Conservation (phyloP, 2,329 filamentous ascomycete species). For the Ophiobolus disseminans region DNA sequence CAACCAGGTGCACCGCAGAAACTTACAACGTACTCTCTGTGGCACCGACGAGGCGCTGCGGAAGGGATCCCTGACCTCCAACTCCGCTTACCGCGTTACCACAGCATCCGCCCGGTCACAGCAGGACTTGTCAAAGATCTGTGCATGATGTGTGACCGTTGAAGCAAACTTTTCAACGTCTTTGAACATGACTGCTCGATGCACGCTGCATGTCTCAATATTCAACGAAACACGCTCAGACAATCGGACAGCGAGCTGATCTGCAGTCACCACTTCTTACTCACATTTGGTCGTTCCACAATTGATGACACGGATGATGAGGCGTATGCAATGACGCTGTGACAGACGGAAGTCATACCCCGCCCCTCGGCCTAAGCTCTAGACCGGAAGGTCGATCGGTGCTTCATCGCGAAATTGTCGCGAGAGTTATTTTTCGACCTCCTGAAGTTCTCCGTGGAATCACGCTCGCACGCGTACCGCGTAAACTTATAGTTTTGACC, state of each 20-base stretch:
- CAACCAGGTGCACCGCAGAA: conserved; percentile 18
- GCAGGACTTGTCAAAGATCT: conserved; percentile 36
- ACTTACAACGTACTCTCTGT: conserved; percentile 19
- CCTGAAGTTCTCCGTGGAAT: conserved; percentile 6
- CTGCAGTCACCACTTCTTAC: conserved; percentile 19
- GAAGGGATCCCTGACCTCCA: conserved; percentile 25
- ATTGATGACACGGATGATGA: conserved; percentile 26
- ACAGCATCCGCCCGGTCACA: conserved; percentile 19
- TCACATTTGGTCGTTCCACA: conserved; percentile 22
- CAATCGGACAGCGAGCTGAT: conserved; percentile 3
- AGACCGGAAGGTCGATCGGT: conserved; percentile 23
- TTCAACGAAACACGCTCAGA: conserved; percentile 20
- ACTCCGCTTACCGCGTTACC: conserved; percentile 33
- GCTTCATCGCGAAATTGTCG: conserved; percentile 27
- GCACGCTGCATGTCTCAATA: conserved; percentile 38
- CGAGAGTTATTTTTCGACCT: conserved; percentile 16
- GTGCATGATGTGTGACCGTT: conserved; percentile 31
- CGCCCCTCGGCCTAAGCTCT: conserved; percentile 29
- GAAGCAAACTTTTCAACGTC: conserved; percentile 41
- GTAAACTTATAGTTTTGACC: neutral
- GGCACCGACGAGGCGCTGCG: conserved; percentile 22
- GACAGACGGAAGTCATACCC: conserved; percentile 27
- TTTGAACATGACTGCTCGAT: conserved; percentile 28
- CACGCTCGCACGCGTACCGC: conserved; percentile 16
- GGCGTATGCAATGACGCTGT: conserved; percentile 28